These are phyloP conservation scores for Cylindrotheca fusiformis DNA, from an alignment of 108 stramenopile genomes.

Conservation along the genomic window DNA sequence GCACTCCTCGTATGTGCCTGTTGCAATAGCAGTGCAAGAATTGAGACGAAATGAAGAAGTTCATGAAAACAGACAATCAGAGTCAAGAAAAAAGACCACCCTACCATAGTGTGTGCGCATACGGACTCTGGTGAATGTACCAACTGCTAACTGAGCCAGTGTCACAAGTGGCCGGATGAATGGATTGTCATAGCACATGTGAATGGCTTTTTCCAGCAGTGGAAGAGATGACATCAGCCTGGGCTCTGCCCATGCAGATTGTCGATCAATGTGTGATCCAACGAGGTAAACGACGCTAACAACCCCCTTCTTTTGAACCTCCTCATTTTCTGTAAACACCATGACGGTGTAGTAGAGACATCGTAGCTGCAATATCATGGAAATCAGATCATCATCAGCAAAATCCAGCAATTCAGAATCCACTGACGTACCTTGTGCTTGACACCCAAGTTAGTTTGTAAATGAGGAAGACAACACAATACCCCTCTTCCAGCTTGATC, in stretches of 20 bases:
- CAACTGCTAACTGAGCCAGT: neutral
- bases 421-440: conserved; percentile 6
- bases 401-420: neutral
- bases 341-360: conserved; percentile 1
- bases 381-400: neutral
- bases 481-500: conserved; percentile 22
- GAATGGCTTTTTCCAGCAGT: neutral
- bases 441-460: neutral
- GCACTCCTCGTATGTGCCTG: neutral
- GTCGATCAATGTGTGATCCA: neutral
- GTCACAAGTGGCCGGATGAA: neutral
- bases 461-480: conserved; percentile 1
- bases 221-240: neutral
- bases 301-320: conserved; percentile 9
- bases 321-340: conserved; percentile 11
- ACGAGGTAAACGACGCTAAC: conserved; percentile 2
- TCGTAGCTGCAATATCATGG: neutral
- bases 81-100: no score
- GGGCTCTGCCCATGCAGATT: neutral
- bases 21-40: no score
- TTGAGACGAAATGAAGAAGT: no score
- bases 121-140: neutral
- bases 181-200: neutral
- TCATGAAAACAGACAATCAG: no score
- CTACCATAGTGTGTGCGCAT: neutral